Percentiles rank a stretch among this genome's conserved stretches.
Evolutionary conservation across 108 stramenopile genomes (phyloP).

Genomic region (Cyclotella sp.): DNA sequence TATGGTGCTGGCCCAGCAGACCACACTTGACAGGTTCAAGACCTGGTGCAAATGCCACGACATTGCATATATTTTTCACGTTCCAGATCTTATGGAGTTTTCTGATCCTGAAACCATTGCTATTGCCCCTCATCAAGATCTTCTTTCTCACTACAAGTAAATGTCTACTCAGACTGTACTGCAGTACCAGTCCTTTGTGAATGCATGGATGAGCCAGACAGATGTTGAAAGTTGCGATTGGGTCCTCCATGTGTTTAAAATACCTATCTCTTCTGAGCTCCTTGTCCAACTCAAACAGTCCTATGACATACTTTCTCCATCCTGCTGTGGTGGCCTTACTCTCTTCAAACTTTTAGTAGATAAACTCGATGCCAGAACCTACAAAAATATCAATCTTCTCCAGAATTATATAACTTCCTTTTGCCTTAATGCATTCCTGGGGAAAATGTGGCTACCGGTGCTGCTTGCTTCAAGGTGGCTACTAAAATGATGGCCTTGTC

Average conservation of each 20-base stretch:
- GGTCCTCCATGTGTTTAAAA: background rate
- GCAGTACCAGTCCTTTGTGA: too few relatives aligned
- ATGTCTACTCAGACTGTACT: too few relatives aligned
- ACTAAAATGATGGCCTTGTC: background rate
- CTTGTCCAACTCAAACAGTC: background rate
- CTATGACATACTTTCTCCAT: background rate
- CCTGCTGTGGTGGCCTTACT: background rate
- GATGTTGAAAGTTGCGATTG: background rate
- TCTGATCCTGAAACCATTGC: too few relatives aligned
- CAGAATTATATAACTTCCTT: background rate
- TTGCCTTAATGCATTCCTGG: background rate
- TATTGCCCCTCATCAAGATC: too few relatives aligned
- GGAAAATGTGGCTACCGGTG: background rate
- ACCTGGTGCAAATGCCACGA: too few relatives aligned
- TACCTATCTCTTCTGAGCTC: background rate
- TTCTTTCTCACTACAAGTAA: too few relatives aligned
- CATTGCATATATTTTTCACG: too few relatives aligned
- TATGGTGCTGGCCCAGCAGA: too few relatives aligned
- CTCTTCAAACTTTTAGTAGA: constrained; percentile 3
- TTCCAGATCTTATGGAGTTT: too few relatives aligned
- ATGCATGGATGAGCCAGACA: too few relatives aligned
- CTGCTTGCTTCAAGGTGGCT: background rate
- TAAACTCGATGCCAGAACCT: background rate
- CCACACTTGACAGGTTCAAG: too few relatives aligned
- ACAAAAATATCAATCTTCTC: background rate